These are phyloP conservation scores for Ophiostoma perfectum DNA, from an alignment of 2,329 filamentous ascomycete genomes.

Conservation along the genomic window DNA sequence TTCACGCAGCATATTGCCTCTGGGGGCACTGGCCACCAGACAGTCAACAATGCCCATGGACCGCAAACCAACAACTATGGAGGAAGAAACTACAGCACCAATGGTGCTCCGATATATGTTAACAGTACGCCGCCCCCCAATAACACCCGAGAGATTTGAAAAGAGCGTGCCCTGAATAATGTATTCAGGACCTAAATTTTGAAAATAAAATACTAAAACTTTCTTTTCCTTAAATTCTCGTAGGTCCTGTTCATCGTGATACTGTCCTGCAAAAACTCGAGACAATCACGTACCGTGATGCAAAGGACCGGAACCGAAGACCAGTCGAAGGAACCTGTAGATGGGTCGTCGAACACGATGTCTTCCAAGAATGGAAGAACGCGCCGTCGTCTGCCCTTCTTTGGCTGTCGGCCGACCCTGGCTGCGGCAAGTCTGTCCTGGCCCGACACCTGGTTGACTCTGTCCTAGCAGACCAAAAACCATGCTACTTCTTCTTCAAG, in stretches of 20 bases:
- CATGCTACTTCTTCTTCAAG: slow-evolving; percentile 2
- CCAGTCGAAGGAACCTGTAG: background rate
- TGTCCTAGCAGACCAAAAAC: background rate
- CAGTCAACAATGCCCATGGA: background rate
- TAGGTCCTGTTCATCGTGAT: background rate
- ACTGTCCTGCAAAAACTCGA: background rate
- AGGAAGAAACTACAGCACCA: background rate
- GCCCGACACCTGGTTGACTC: background rate
- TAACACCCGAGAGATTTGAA: no score
- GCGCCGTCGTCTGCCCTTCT: slow-evolving; percentile 3
- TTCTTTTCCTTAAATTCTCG: background rate
- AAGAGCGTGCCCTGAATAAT: no score
- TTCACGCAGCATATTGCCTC: background rate
- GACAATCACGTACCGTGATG: background rate
- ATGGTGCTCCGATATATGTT: background rate
- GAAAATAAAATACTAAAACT: background rate
- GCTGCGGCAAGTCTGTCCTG: slow-evolving; percentile 5
- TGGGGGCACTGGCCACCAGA: background rate
- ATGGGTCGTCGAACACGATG: background rate
- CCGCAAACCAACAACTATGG: background rate
- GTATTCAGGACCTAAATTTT: no score
- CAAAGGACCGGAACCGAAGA: background rate
- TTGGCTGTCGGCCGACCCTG: slow-evolving; percentile 8
- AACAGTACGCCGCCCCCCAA: background rate
- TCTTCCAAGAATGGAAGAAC: background rate